Percentiles rank a stretch among this genome's conserved stretches.
phyloP scores from a whole-genome alignment of 2,329 filamentous ascomycete species.

The Hypoxylon sp. region DNA sequence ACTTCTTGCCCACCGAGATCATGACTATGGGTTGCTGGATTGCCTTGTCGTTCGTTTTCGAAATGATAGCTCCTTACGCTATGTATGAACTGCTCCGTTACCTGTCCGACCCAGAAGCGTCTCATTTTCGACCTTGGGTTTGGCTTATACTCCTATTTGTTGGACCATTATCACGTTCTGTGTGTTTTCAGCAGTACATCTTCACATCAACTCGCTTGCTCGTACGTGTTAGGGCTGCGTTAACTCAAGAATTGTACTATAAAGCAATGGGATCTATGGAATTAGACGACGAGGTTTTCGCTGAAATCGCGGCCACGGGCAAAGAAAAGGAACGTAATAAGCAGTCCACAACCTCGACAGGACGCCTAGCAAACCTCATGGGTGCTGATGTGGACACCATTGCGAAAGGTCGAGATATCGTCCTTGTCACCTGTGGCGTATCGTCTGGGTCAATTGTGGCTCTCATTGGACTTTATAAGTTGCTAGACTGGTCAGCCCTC shows the following conservation, averaged over 20 bases:
- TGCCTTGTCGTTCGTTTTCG: constrained; percentile 58
- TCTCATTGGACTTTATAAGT: constrained; percentile 66
- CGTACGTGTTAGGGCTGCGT: constrained; percentile 68
- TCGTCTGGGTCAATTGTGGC: constrained; percentile 64
- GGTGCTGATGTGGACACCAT: constrained; percentile 71
- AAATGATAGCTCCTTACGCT: constrained; percentile 67
- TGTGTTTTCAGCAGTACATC: constrained; percentile 70
- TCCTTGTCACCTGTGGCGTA: constrained; percentile 62
- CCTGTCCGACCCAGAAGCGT: constrained; percentile 61
- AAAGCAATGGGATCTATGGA: constrained; percentile 70
- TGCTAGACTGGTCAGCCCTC: constrained; percentile 70
- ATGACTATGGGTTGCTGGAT: constrained; percentile 62
- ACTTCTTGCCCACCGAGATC: constrained; percentile 61
- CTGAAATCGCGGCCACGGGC: constrained; percentile 50
- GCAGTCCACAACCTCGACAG: constrained; percentile 61
- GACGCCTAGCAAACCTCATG: constrained; percentile 70
- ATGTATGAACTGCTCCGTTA: constrained; percentile 69
- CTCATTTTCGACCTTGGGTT: constrained; percentile 64
- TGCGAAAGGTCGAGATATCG: constrained; percentile 65
- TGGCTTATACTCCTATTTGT: constrained; percentile 69
- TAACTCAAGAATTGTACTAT: constrained; percentile 72
- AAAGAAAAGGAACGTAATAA: constrained; percentile 52
- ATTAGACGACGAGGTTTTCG: constrained; percentile 68
- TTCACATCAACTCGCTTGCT: constrained; percentile 70
- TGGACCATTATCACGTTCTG: constrained; percentile 64